These are phyloP conservation scores for Vitis hybrid DNA, from an alignment of 177 flowering plant species.

Conservation along the genomic window DNA sequence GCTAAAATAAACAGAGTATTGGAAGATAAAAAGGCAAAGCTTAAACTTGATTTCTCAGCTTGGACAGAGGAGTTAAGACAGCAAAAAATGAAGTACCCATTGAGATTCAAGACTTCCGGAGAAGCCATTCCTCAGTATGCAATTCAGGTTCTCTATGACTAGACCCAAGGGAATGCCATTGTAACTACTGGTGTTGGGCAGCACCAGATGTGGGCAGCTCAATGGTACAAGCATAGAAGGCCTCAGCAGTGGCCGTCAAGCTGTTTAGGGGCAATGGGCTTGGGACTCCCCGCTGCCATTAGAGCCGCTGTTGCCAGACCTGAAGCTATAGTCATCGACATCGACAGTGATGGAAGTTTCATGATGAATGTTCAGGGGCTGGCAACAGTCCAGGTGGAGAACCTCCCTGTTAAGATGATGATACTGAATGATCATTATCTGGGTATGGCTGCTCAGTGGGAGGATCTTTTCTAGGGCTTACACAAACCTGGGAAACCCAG, in stretches of 20 bases:
- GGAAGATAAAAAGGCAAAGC: constrained; percentile 28
- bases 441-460: constrained; percentile 93
- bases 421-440: constrained; percentile 76
- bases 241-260: constrained; percentile 83
- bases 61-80: constrained; percentile 72
- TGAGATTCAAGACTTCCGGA: constrained; percentile 65
- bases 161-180: constrained; percentile 67
- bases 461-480: constrained; percentile 86
- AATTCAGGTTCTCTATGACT: constrained; percentile 66
- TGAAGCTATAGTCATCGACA: constrained; percentile 65
- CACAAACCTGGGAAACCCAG: constrained; percentile 69
- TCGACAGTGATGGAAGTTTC: constrained; percentile 91
- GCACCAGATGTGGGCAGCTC: constrained; percentile 97
- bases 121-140: constrained; percentile 86
- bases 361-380: constrained; percentile 84
- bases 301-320: constrained; percentile 88
- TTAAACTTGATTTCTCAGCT: constrained; percentile 44
- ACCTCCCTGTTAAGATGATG: constrained; percentile 74
- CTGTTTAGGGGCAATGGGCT: constrained; percentile 90
- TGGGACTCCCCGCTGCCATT: constrained; percentile 88
- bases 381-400: constrained; percentile 72
- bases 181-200: constrained; percentile 86
- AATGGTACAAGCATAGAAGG: constrained; percentile 59
- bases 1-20: constrained; percentile 48
- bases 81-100: constrained; percentile 56